Conservation (phyloP, 495 filamentous ascomycete species). For the Aspergillus funiculosus region DNA sequence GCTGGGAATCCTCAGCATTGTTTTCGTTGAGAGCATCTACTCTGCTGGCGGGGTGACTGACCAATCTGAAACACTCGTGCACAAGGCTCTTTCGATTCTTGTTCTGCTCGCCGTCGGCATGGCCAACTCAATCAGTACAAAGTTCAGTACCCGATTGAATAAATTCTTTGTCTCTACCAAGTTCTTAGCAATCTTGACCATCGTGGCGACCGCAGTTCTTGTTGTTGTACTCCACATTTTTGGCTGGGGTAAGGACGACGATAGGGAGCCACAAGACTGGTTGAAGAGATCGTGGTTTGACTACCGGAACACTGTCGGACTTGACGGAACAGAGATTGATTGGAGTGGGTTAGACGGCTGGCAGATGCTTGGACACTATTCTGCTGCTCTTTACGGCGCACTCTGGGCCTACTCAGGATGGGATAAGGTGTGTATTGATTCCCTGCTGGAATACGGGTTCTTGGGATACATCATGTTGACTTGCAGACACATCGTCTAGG, state of each 20-base stretch:
- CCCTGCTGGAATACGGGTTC: no score
- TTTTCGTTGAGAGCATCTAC: constrained; percentile 21
- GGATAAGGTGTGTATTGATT: constrained; percentile 22
- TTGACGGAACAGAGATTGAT: constrained; percentile 16
- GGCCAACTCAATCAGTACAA: constrained; percentile 21
- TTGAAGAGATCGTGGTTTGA: constrained; percentile 16
- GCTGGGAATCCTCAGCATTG: constrained; percentile 19
- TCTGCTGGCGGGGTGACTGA: constrained; percentile 14
- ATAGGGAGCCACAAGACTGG: constrained; percentile 13
- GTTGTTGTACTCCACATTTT: constrained; percentile 13
- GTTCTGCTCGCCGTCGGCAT: constrained; percentile 13
- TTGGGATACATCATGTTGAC: no score
- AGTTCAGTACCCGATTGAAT: constrained; percentile 17
- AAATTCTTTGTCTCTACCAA: constrained; percentile 21
- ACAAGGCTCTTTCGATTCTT: constrained; percentile 16
- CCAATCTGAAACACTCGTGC: constrained; percentile 8
- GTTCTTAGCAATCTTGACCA: constrained; percentile 12
- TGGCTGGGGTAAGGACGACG: background rate
- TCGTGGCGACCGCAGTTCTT: constrained; percentile 11
- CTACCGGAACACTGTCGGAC: constrained; percentile 12
- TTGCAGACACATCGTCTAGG: background rate
- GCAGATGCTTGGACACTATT: constrained; percentile 21
- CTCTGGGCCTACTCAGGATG: constrained; percentile 22
- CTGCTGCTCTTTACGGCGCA: constrained; percentile 20
- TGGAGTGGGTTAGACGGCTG: constrained; percentile 14